These are phyloP conservation scores for Apiosordaria backusii DNA, from an alignment of 495 filamentous ascomycete genomes.

Conservation along the genomic window DNA sequence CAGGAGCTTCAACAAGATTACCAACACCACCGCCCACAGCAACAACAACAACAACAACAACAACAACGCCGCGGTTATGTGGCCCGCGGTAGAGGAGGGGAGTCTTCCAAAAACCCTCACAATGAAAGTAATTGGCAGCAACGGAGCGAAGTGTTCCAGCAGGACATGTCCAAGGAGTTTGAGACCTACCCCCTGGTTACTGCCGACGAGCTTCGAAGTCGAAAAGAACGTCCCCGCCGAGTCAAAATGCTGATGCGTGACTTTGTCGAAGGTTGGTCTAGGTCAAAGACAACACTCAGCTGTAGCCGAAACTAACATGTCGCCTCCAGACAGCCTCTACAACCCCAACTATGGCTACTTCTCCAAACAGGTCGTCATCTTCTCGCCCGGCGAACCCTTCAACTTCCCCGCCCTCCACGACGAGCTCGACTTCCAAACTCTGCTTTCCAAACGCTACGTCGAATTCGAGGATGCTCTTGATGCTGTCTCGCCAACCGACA, in stretches of 20 bases:
- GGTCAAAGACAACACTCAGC: too few relatives aligned
- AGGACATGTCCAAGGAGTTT: conserved; percentile 77
- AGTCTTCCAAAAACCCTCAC: conserved; percentile 22
- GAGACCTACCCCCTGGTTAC: conserved; percentile 78
- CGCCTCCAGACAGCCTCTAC: conserved; percentile 77
- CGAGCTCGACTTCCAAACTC: conserved; percentile 74
- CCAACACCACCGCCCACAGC: conserved; percentile 22
- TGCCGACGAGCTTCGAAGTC: conserved; percentile 64
- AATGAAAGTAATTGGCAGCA: conserved; percentile 72
- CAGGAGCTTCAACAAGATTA: conserved; percentile 18
- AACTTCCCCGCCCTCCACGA: conserved; percentile 76
- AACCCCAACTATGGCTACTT: conserved; percentile 98
- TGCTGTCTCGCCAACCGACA: conserved; percentile 56
- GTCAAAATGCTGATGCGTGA: conserved; percentile 97
- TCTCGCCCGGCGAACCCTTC: conserved; percentile 90
- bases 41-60: conserved; percentile 20
- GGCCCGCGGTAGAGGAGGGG: conserved; percentile 23
- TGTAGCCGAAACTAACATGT: conserved; percentile 13
- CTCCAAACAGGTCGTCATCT: conserved; percentile 94
- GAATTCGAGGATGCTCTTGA: conserved; percentile 90
- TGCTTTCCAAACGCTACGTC: conserved; percentile 74
- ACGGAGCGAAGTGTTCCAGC: conserved; percentile 62
- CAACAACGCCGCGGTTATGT: conserved; percentile 28
- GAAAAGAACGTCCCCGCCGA: conserved; percentile 72
- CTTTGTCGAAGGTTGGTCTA: conserved; percentile 82